Evolutionary conservation across 257 asterid genomes (phyloP).

Genomic region (Lithospermum erythrorhizon): DNA sequence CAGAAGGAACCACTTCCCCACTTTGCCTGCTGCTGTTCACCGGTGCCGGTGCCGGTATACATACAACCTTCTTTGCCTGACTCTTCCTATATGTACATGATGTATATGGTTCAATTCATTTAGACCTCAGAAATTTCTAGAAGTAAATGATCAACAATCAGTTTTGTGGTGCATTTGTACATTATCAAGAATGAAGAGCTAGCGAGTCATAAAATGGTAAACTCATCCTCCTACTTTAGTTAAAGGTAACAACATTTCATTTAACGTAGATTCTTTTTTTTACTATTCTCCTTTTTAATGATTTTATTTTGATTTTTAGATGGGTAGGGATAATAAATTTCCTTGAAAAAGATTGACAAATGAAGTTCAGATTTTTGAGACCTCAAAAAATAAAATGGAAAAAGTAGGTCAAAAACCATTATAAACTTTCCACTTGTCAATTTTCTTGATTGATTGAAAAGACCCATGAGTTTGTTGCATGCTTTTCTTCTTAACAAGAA

Average conservation of each 20-base stretch:
- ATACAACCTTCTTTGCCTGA: conserved; percentile 85
- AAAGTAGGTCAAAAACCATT: conserved; percentile 1
- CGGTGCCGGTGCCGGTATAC: conserved; percentile 90
- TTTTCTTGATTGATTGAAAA: neutral
- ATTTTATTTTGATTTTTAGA: neutral
- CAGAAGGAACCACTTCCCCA: conserved; percentile 93
- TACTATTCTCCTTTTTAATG: neutral
- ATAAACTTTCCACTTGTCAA: neutral
- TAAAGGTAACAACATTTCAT: too few relatives aligned
- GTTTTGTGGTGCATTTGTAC: neutral
- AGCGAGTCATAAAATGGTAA: too few relatives aligned
- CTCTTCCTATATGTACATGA: conserved; percentile 42
- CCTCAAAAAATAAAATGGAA: neutral
- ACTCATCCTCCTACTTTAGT: neutral
- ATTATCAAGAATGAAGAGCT: too few relatives aligned
- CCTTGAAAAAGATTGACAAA: conserved; percentile 2
- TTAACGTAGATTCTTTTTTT: neutral
- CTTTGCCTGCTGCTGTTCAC: conserved; percentile 69
- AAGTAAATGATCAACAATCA: too few relatives aligned
- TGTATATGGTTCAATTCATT: neutral
- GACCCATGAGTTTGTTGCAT: neutral
- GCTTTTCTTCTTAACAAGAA: conserved; percentile 1
- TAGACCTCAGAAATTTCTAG: too few relatives aligned
- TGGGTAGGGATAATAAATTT: neutral
- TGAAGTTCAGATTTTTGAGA: neutral